Base-by-base conservation (phyloP, 1,139 yeast genomes). In the Suhomyces chickasaworum region DNA sequence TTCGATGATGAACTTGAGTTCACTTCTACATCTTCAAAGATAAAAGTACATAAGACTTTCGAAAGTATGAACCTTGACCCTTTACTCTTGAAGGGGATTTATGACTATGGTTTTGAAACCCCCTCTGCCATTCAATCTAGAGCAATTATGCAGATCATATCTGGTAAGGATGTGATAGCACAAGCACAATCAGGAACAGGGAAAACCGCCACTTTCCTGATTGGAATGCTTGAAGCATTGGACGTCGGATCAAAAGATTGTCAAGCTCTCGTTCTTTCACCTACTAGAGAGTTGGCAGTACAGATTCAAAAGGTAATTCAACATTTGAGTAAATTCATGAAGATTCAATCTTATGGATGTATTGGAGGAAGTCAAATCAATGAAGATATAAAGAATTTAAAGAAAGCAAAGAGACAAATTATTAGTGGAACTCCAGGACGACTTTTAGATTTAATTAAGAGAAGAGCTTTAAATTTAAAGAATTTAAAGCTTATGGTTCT, bases 141-240 rank as follows among this genome's bases (percentile, higher is more conserved):
- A 57, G 99, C 97, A 30, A 93, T 93, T 47, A 80, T 87, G 70
- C 98, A 91, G 61, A 90, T 91, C 52, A 89, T 91, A 45, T 80
- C 85, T 44, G 98, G 97, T 4, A 80, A 85, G 58, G 99, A 93
- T 64, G 88, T 93, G 2, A 89, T 93, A 50, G 98, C 98, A 18
- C 99, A 93, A 68, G 97, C 98, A 9, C 99, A 93, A 65, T 89
- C 97, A 4, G 99, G 99, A 52, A 93, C 99, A 1, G 99, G 99
- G 61, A 93, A 93, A 66, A 93, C 99, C 0, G 99, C 98, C 17
- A 93, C 99, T 0, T 93, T 93, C 64, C 80, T 96, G 13, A 89
- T 93, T 47, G 96, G 97, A 9, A 86, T 89, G 85, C 72, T 93
- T 46, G 90, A 91, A 64, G 89, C 78, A 16, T 75, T 89, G 17